Percentiles rank a stretch among this genome's conserved stretches.
These are phyloP conservation scores for Nicotiana attenuata DNA, from an alignment of 257 asterid genomes.

Conservation along the genomic window DNA sequence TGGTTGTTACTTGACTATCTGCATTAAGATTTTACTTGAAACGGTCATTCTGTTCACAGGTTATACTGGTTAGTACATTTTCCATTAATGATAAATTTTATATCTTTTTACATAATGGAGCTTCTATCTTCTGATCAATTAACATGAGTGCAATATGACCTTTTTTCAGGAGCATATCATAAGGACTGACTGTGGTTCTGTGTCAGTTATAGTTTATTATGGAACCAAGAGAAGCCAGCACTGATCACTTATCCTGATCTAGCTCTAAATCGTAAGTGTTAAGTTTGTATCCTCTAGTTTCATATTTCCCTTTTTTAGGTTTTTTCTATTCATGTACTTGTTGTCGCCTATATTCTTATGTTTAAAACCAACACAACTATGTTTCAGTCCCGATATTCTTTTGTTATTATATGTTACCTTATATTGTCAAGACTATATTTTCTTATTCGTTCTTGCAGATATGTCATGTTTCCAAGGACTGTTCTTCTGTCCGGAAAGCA, in stretches of 20 bases:
- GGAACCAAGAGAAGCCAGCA: constrained; percentile 92
- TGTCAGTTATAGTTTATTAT: constrained; percentile 78
- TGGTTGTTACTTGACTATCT: background rate
- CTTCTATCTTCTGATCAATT: background rate
- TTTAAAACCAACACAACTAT: background rate
- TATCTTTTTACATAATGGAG: background rate
- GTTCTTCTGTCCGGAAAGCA: constrained; percentile 47
- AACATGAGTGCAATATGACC: background rate
- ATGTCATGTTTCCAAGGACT: constrained; percentile 78
- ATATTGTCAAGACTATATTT: constrained; percentile 5
- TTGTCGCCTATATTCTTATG: background rate
- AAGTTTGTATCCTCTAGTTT: constrained; percentile 7
- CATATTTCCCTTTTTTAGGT: background rate
- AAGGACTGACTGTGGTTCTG: constrained; percentile 67
- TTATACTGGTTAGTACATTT: background rate
- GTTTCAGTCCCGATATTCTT: background rate
- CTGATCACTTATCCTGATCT: constrained; percentile 91
- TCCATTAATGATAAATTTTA: background rate
- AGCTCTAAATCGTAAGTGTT: constrained; percentile 84
- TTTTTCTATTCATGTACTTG: background rate
- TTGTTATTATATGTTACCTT: background rate
- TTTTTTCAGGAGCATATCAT: constrained; percentile 78
- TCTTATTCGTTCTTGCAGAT: constrained; percentile 40
- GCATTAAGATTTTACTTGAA: background rate
- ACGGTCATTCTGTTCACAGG: background rate